A percentile compares a stretch with the other conserved stretches of the same genome.
These are phyloP conservation scores for Hymenoscyphus fructigenus DNA, from an alignment of 2,329 filamentous ascomycete genomes.

Conservation along the genomic window DNA sequence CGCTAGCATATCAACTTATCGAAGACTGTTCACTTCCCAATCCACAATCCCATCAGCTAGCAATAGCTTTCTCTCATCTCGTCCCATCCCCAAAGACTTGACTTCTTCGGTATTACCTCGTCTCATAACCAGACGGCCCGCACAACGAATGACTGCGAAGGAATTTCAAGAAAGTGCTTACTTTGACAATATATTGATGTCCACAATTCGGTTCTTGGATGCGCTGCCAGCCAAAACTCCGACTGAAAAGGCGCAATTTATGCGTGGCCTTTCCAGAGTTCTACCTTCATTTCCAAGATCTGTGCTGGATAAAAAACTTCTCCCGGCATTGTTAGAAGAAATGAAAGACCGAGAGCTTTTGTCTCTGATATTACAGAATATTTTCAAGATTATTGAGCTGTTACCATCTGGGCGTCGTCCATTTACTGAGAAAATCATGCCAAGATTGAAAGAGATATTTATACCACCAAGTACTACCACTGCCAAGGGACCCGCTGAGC, in stretches of 20 bases:
- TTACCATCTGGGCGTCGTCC: slow-evolving; percentile 74
- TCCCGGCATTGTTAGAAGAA: slow-evolving; percentile 87
- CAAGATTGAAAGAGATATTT: slow-evolving; percentile 81
- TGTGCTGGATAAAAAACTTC: slow-evolving; percentile 90
- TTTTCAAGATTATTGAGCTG: slow-evolving; percentile 84
- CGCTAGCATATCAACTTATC: slow-evolving; percentile 79
- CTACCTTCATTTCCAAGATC: slow-evolving; percentile 89
- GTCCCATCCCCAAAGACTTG: slow-evolving; percentile 77
- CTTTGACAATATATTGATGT: slow-evolving; percentile 95
- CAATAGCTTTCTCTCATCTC: slow-evolving; percentile 83
- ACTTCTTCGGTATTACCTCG: slow-evolving; percentile 73
- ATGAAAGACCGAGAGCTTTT: slow-evolving; percentile 88
- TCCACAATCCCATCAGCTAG: slow-evolving; percentile 73
- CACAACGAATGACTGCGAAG: slow-evolving; percentile 79
- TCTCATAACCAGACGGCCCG: slow-evolving; percentile 82
- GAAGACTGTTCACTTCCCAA: slow-evolving; percentile 75
- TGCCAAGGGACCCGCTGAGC: slow-evolving; percentile 54
- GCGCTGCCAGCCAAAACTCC: slow-evolving; percentile 87
- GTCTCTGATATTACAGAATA: slow-evolving; percentile 81
- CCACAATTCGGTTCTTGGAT: slow-evolving; percentile 93
- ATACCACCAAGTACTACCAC: slow-evolving; percentile 55
- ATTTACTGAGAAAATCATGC: slow-evolving; percentile 85
- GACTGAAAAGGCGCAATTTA: slow-evolving; percentile 86
- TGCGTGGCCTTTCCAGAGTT: slow-evolving; percentile 84
- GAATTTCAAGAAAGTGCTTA: slow-evolving; percentile 96